Percentiles rank a stretch among this genome's conserved stretches.
Evolutionary conservation across 768 basidiomycete genomes (phyloP).

Genomic region (Tulasnella sp.): DNA sequence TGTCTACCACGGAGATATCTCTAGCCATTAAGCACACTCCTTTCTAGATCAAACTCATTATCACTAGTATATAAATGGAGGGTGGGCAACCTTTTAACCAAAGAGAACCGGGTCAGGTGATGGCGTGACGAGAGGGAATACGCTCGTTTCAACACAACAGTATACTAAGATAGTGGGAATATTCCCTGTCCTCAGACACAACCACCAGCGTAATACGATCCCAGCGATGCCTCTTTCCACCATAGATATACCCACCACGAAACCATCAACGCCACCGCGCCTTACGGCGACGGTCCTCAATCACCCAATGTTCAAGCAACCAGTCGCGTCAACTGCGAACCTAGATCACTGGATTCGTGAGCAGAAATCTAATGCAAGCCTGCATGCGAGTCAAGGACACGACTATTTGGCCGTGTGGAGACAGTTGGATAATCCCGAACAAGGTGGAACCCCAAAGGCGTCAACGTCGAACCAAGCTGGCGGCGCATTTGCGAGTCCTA

Average conservation of each 20-base stretch:
- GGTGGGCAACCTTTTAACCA: too few species aligned
- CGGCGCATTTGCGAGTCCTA: constrained; percentile 43
- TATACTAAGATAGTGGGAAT: too few species aligned
- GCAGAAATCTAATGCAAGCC: neutral
- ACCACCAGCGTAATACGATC: neutral
- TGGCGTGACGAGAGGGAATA: too few species aligned
- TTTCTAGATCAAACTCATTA: too few species aligned
- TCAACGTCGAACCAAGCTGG: neutral
- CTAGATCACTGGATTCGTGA: neutral
- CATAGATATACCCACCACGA: neutral
- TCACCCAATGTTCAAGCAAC: neutral
- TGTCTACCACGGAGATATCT: too few species aligned
- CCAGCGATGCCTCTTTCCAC: neutral
- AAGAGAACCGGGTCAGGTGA: too few species aligned
- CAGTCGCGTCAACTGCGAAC: neutral
- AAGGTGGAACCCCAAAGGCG: neutral
- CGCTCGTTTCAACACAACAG: too few species aligned
- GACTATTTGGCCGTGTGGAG: neutral
- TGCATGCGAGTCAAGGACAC: neutral
- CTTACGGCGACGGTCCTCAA: neutral
- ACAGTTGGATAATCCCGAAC: neutral
- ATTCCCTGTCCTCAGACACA: too few species aligned
- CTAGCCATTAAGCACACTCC: too few species aligned
- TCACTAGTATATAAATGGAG: too few species aligned
- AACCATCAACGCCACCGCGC: neutral